Base-by-base conservation (phyloP, 306 rosid genomes). In the Begonia peltatifolia region DNA sequence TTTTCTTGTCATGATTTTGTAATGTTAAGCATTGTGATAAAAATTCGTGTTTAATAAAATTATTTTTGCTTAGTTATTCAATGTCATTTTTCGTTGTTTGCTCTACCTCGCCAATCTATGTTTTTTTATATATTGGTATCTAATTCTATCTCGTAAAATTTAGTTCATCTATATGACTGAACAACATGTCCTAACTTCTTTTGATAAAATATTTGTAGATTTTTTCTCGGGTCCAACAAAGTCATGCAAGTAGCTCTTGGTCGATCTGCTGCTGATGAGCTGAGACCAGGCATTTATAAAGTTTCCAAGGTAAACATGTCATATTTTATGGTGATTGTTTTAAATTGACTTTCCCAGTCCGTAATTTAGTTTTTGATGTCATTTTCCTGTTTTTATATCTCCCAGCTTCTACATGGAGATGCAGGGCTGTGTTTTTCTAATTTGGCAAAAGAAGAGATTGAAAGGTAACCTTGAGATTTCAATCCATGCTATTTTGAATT, bases 181-280 rank as follows among this genome's bases (percentile, higher is more conserved):
- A 12, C 46, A 12, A 42, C 14, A 44, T 44, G 12, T 44, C 4
- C 48, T 44, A n/a, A 44, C 48, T 10, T 44, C 5, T 44, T 44
- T 44, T 44, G 8, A 30, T 5, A 30, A 30, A 30, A 30, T 30
- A 30, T 44, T 44, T 10, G 56, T 52, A 82, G 90, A 35, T 90
- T 90, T 72, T 90, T 90, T 66, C 75, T 90, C 14, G 99, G 99
- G 2, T 87, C 99, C 2, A 90, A 90, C 82, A 90, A 86, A 69
- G 99, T 90, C 14, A 86, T 90, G 95, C 99, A 90, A 61, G 76
- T 85, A 11, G 55, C 94, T 58, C 61, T 90, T 0, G 99, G 99
- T 43, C 85, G 95, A 17, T 64, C 88, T 64, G 76, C 78, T 54
- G 59, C 94, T 2, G 86, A 86, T 60, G 99, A 90, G 63, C 68